Evolutionary conservation across 148 eudicot species (phyloP), one percentile per base, ranked within the genome.

Genomic region (Talinum fruticosum): DNA sequence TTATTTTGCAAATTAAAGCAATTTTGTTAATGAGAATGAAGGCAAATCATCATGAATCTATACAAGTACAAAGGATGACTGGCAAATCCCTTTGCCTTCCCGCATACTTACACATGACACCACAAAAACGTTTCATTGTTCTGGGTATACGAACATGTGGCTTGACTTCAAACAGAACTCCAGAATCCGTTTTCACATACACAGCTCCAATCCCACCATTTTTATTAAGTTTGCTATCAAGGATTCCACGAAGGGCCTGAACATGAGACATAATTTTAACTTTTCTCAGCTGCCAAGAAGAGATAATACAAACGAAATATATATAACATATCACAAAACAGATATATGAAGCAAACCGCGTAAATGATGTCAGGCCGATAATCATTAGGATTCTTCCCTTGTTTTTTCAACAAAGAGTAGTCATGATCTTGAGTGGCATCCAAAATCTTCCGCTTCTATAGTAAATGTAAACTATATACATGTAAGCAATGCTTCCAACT

Each of bases 201-300:
- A 84, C 66, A 78, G 82, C 86, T 81, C 82, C 82, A 33, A 84
- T 73, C 80, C 81, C 71, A 32, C 84, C 87, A n/a, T 64, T 72
- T 72, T 81, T 72, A 69, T 81, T 80, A 24, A 82, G 51, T 41
- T 75, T 79, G 75, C 82, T 80, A 61, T 69, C 74, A 59, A 80
- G 70, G 21, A 75, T 67, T 69, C n/a, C 74, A 74, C 44, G 73
- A 33, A 84, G 76, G 53, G 79, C 82, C 86, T 84, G 71, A 21
- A 75, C 30, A 76, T 35, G 38, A 29, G 74, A 73, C 28, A n/a
- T 8, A 69, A 53, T 61, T 59, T 29, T 13, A 54, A 30, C 45
- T 26, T 21, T 12, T 23, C 64, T 57, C 64, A n/a, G 29, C 6
- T 57, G 64, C 57, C 64, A 57, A n/a, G 28, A n/a, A 57, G 12